phyloP scores from a whole-genome alignment of 805 yeast genomes.

The Scheffersomyces lignosus region DNA sequence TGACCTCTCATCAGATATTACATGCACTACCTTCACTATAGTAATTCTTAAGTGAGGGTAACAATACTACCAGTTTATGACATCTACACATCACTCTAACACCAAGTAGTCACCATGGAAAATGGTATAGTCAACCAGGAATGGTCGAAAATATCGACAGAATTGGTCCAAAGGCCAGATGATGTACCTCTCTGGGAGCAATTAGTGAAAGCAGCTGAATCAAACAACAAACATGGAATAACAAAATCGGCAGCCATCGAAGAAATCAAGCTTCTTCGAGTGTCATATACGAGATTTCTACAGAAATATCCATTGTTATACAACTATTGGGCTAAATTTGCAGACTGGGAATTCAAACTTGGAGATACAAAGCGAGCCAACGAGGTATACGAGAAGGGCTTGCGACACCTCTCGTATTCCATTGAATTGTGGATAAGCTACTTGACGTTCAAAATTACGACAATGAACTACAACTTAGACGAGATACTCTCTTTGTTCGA shows the following conservation, averaged over 20 bases:
- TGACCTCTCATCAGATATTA: too few species aligned
- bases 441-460: constrained; percentile 40
- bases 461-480: constrained; percentile 25
- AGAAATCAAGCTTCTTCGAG: constrained; percentile 33
- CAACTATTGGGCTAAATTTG: constrained; percentile 60
- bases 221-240: constrained; percentile 25
- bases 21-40: too few species aligned
- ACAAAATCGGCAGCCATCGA: constrained; percentile 31
- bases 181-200: constrained; percentile 38
- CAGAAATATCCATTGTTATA: constrained; percentile 49
- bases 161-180: constrained; percentile 34
- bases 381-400: constrained; percentile 10
- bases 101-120: too few species aligned
- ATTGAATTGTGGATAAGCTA: constrained; percentile 52
- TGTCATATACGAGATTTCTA: constrained; percentile 44
- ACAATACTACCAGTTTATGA: too few species aligned
- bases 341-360: constrained; percentile 45
- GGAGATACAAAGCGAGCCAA: constrained; percentile 42
- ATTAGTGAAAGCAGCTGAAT: constrained; percentile 31
- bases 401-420: constrained; percentile 43
- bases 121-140: constrained; percentile 7
- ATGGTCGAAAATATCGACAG: constrained; percentile 33
- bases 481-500: constrained; percentile 42
- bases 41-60: too few species aligned
- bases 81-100: too few species aligned